Base-by-base conservation (phyloP, 2,329 filamentous ascomycete genomes). In the Curvularia spicifera region DNA sequence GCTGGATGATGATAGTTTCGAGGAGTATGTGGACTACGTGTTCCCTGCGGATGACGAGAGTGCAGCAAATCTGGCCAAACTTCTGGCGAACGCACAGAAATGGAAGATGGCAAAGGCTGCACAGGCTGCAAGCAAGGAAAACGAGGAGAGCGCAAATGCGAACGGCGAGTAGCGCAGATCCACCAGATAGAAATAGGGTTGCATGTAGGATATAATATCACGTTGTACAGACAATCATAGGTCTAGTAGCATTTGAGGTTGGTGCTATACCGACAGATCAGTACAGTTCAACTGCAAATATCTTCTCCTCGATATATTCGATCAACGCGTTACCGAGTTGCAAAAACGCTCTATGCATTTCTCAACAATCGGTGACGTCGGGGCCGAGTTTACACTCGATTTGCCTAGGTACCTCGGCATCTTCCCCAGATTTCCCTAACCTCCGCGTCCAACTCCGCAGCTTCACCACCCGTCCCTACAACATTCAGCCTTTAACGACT, bases 21-120 rank as follows among this genome's bases (percentile, higher is more conserved):
- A 99, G 83, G 95, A 99, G 80, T 98, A 97, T 78, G 87, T 95
- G 79, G 95, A 98, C 77, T 98, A 96, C 71, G 87, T 99, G 33
- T 99, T 99, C 86, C 95, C 95, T 0, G 93, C 91, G 4, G 95
- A 98, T 80, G 93, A 97, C 76, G 87, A 91, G 79, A 89, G 91
- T 74, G 89, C 90, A 55, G 90, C 90, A 66, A 93, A 91, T 70
- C 81, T 97, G 77, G 91, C 91, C 51, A 91, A 90, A 75, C 82
- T 98, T 76, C 81, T 97, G 79, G 89, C 91, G 61, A 89, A 89
- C 85, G 93, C 94, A 56, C 89, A 93, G 76, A 87, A 88, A 67
- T 98, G 94, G 92, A 97, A 96, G 82, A 85, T 90, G 75, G 81
- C 79, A 33, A 63, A 72, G 53, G 68, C 65, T 9, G 60, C 65